Percentiles rank a stretch among this genome's conserved stretches.
These are phyloP conservation scores for Mortierella sp. DNA, from an alignment of 371 early-diverging fungal genomes.

Conservation along the genomic window DNA sequence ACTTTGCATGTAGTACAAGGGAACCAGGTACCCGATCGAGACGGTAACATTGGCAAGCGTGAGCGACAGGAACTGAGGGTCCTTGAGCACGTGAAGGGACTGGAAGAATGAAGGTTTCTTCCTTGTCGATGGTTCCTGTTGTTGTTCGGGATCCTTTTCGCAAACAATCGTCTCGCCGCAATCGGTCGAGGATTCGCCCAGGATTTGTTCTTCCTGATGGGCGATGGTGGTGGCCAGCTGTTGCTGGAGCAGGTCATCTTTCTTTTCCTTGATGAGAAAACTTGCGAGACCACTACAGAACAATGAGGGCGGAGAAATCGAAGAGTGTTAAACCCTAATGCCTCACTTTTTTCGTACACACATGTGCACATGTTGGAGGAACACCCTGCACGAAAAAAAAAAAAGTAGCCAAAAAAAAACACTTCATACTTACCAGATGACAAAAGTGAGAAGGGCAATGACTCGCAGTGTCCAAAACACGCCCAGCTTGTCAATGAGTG, in stretches of 20 bases:
- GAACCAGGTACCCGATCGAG: slow-evolving; percentile 44
- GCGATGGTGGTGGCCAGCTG: no score
- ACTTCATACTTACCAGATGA: slow-evolving; percentile 27
- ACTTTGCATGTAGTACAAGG: slow-evolving; percentile 49
- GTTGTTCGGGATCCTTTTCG: not conserved
- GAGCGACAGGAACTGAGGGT: slow-evolving; percentile 41
- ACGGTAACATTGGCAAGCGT: slow-evolving; percentile 39
- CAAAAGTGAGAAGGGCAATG: slow-evolving; percentile 53
- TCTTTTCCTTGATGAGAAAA: slow-evolving; percentile 32
- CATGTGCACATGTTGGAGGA: not conserved
- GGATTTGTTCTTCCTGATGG: not conserved
- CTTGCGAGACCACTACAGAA: slow-evolving; percentile 27
- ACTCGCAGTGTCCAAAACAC: slow-evolving; percentile 45
- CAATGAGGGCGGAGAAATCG: not conserved
- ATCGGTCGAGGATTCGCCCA: not conserved
- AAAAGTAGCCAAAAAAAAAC: not conserved
- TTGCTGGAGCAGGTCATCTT: not conserved
- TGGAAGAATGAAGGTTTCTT: slow-evolving; percentile 31
- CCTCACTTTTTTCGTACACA: not conserved
- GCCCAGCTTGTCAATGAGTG: slow-evolving; percentile 35
- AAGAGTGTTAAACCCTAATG: not conserved
- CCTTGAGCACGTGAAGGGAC: slow-evolving; percentile 42
- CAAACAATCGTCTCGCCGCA: slow-evolving; percentile 3
- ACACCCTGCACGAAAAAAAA: not conserved
- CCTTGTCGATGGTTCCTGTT: not conserved